A percentile compares a stretch with the other conserved stretches of the same genome.
These are phyloP conservation scores for Chlamydomonas sp. DNA, from an alignment of 139 green algal species.

Conservation along the genomic window DNA sequence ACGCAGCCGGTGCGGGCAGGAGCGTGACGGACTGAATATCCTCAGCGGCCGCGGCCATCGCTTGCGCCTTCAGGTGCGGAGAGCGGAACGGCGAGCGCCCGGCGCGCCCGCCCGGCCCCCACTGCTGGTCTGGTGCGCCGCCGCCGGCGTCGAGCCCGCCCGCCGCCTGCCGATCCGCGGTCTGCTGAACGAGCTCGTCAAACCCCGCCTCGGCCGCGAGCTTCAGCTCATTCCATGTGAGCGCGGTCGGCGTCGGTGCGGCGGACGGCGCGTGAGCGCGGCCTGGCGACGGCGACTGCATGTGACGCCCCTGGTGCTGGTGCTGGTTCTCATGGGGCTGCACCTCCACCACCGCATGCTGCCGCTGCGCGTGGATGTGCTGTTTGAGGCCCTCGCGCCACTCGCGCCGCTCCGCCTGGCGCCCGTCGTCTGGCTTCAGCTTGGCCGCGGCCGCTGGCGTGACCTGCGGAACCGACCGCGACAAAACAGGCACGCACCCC, in stretches of 20 bases:
- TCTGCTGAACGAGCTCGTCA: conserved; percentile 44
- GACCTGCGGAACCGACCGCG: too few species aligned
- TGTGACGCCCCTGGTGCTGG: too few species aligned
- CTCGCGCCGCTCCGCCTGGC: conserved; percentile 27
- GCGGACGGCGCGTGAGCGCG: too few species aligned
- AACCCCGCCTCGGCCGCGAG: conserved; percentile 49
- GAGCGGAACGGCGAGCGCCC: not conserved
- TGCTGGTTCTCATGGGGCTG: too few species aligned
- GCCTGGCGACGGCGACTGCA: too few species aligned
- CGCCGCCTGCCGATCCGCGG: conserved; percentile 18
- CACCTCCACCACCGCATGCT: too few species aligned
- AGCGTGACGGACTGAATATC: conserved; percentile 16
- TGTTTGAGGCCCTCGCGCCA: conserved; percentile 37
- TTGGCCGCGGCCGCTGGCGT: not conserved
- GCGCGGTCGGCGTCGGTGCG: not conserved
- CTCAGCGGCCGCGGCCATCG: conserved; percentile 6
- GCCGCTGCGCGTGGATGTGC: conserved; percentile 42
- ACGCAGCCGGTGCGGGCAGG: conserved; percentile 14
- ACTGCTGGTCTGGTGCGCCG: conserved; percentile 1
- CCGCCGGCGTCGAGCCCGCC: not conserved
- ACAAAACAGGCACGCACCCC: too few species aligned
- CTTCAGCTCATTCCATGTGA: conserved; percentile 51
- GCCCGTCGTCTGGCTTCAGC: conserved; percentile 16
- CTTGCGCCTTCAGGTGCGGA: not conserved
- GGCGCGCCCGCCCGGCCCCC: not conserved